These are phyloP conservation scores for Endothia cerciana DNA, from an alignment of 2,329 filamentous ascomycete genomes.

Conservation along the genomic window DNA sequence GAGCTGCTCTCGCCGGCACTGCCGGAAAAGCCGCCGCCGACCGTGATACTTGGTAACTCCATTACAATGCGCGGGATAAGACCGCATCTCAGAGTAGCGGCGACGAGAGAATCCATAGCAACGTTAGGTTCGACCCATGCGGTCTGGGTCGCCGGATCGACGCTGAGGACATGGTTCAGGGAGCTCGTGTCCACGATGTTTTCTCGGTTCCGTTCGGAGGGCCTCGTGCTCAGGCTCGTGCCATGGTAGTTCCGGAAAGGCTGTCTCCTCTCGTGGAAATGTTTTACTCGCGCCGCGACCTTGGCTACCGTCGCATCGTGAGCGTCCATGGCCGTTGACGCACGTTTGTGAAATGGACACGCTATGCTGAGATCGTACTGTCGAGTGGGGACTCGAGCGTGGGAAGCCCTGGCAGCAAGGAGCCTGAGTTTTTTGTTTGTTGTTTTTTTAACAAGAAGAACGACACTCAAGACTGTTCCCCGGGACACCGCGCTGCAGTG, in stretches of 20 bases:
- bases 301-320: constrained; percentile 49
- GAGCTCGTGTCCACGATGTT: constrained; percentile 69
- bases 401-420: no score
- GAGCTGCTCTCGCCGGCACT: constrained; percentile 70
- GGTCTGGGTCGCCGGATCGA: constrained; percentile 57
- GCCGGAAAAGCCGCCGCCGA: constrained; percentile 68
- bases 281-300: constrained; percentile 48
- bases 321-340: constrained; percentile 42
- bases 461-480: no score
- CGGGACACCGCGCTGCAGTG: no score
- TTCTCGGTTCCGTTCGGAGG: constrained; percentile 50
- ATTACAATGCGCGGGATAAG: constrained; percentile 69
- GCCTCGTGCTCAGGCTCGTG: constrained; percentile 75
- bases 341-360: background rate
- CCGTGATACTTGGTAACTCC: constrained; percentile 73
- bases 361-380: background rate
- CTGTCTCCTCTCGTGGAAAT: constrained; percentile 48
- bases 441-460: no score
- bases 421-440: no score
- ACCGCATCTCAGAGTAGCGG: constrained; percentile 56
- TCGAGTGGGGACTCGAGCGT: background rate
- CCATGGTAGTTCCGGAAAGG: constrained; percentile 79
- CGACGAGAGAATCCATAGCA: constrained; percentile 66
- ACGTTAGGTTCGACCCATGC: constrained; percentile 72
- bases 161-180: constrained; percentile 63